A percentile compares a stretch with the other conserved stretches of the same genome.
Conservation (phyloP, 768 basidiomycete genomes). For the Baorangia bicolor region DNA sequence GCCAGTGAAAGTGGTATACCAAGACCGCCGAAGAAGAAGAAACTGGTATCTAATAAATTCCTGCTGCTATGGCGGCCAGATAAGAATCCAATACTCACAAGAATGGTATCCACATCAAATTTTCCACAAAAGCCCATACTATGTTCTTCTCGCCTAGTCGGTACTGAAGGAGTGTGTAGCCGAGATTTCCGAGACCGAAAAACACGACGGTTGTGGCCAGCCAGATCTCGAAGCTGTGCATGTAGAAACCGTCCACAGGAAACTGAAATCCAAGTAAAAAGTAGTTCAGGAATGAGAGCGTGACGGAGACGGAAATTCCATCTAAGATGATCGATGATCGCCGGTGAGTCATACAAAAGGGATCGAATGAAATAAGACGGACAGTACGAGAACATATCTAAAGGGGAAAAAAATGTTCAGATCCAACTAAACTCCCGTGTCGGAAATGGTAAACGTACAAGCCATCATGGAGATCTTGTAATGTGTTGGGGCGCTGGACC, state of each 20-base stretch:
- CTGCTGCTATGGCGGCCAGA: background rate
- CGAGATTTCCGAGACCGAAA: constrained; percentile 69
- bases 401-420: background rate
- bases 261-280: constrained; percentile 70
- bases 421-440: constrained; percentile 2
- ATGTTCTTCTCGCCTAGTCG: constrained; percentile 49
- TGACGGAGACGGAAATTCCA: constrained; percentile 66
- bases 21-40: constrained; percentile 60
- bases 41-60: constrained; percentile 18
- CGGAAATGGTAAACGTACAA: constrained; percentile 36
- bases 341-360: background rate
- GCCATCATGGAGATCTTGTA: constrained; percentile 72
- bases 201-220: constrained; percentile 77
- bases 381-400: constrained; percentile 56
- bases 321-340: constrained; percentile 11
- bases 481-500: constrained; percentile 75
- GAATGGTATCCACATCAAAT: constrained; percentile 34
- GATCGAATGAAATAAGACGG: constrained; percentile 17
- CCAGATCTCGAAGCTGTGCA: constrained; percentile 81
- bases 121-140: constrained; percentile 27
- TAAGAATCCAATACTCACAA: constrained; percentile 29
- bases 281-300: constrained; percentile 72
- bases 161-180: constrained; percentile 72
- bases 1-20: constrained; percentile 53
- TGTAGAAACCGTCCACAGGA: constrained; percentile 72